Evolutionary conservation across 345 rosid genomes (phyloP).

Genomic region (Brassica napus): Da-Ae NC_063446.1:68542001-68542500

Average conservation of each 20-base stretch:
- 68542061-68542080: neutral
- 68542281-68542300: neutral
- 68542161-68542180: no score
- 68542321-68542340: neutral
- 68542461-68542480: neutral
- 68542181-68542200: no score
- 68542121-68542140: no score
- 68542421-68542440: neutral
- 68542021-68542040: neutral
- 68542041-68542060: neutral
- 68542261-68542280: neutral
- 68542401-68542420: neutral
- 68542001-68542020: neutral
- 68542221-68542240: neutral
- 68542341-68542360: neutral
- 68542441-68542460: neutral
- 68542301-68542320: neutral
- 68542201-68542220: neutral
- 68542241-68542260: neutral
- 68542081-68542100: neutral
- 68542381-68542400: neutral
- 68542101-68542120: neutral
- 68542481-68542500: neutral
- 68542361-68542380: neutral
- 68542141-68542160: no score